These are phyloP conservation scores for Vanderwaltozyma tropicalis DNA, from an alignment of 805 yeast genomes.

Conservation along the genomic window DNA sequence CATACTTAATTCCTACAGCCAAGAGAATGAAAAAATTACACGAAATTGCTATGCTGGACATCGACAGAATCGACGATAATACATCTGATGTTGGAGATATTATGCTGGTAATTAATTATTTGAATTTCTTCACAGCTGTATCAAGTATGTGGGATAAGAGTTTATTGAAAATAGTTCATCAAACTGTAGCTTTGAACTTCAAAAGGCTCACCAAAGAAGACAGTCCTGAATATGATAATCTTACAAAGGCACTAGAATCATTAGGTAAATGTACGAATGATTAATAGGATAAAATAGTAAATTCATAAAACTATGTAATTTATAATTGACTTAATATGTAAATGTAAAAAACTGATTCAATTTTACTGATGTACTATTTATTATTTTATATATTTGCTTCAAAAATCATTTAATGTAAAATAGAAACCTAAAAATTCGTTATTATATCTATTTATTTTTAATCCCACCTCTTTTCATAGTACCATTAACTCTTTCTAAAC, in stretches of 20 bases:
- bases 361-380: too few species aligned
- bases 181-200: background rate
- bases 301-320: too few species aligned
- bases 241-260: too few species aligned
- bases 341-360: too few species aligned
- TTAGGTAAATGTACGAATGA: too few species aligned
- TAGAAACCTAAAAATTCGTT: background rate
- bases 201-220: too few species aligned
- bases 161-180: constrained; percentile 5
- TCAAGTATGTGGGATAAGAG: constrained; percentile 26
- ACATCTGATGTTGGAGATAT: constrained; percentile 3
- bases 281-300: too few species aligned
- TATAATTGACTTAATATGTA: too few species aligned
- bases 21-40: constrained; percentile 2
- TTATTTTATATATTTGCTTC: too few species aligned
- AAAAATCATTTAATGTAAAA: too few species aligned
- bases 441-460: constrained; percentile 24
- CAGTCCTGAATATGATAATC: too few species aligned
- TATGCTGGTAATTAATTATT: constrained; percentile 37
- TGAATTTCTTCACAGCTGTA: constrained; percentile 41
- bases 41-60: constrained; percentile 8
- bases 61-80: background rate
- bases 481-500: constrained; percentile 38
- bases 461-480: constrained; percentile 32
- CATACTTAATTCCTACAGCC: constrained; percentile 32